Evolutionary conservation across 495 filamentous ascomycete species (phyloP), one percentile per base, ranked within the genome.

Genomic region (Trichoderma erinaceum): DNA sequence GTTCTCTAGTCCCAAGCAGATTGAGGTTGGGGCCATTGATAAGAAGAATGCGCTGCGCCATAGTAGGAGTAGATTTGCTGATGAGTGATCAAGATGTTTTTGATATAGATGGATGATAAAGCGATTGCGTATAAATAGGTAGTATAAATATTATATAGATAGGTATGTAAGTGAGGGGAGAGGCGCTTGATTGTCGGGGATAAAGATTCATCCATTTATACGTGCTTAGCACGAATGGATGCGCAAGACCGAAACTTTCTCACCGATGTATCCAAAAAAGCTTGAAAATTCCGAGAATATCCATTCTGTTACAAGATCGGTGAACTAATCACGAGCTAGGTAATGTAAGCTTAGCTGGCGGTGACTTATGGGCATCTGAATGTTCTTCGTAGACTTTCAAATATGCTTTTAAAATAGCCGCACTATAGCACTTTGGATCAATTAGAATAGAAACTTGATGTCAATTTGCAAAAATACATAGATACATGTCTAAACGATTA

Each of bases 11-110:
- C 41, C 88, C 89, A 65, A 91, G 84, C 71, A 92, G 88, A 80
- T 90, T 92, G 74, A 92, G 87, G 78, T 92, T 91, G n/a, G 88
- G 88, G 41, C 89, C 89, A 77, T 91, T 91, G 80, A 92, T 85
- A 67, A 91, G 85, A 78, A 92, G 88, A 76, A 92, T 85, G 63
- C 80, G 83, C 74, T 83, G 82, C 0, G 79, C 70, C 75, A 78
- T 78, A 32, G 68, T 73, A 67, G 52, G 35, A 35, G 43, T 58
- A 23, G 25, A 12, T 50, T 64, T 41, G 15, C 58, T 68, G 35
- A 48, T 16, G 18, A 46, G 1, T 15, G 43, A 16, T n/a, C 10
- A 25, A 56, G 16, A 56, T 56, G 50, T 21, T n/a, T 3, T n/a
- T 56, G 12, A 56, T 46, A 38, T 0, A 48, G n/a, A 48, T 48